Base-by-base conservation (phyloP, 1,139 yeast species). In the Hemisphaericaspora xylofermentans region DNA sequence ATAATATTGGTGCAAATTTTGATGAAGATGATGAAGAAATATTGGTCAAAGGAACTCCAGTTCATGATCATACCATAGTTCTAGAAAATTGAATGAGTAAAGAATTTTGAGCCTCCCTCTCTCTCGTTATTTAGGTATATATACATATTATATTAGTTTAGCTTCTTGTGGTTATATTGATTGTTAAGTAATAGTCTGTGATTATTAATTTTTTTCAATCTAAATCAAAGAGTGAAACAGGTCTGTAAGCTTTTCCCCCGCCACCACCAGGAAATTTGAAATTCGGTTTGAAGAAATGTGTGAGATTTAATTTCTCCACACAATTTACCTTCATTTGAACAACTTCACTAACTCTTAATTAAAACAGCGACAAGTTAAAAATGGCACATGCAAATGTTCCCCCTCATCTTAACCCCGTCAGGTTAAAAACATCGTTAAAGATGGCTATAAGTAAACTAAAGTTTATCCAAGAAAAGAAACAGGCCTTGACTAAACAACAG, bases 391-490 rank as follows among this genome's bases (percentile, higher is more conserved):
- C 41, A 16, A 47, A 45, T 48, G 47, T 62, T 13, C 68, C 64
- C 4, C 62, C 65, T 3, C 68, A 60, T 5, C 50, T 70, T 44
- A 68, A 66, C 44, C 65, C 70, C 9, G 46, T 58, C 30, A 72
- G 82, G 54, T 71, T 88, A 42, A 86, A 84, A 54, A 84, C 91
- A 33, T 72, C 84, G 28, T 68, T 88, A 41, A 84, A 84, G 58
- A 86, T 88, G 86, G 85, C 94, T 22, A 80, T 88, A 32, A 84
- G 87, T 54, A 79, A 93, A 50, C 74, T 89, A 39, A 76, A 88
- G 52, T 82, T 88, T 56, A 75, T 85, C 16, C 95, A 89, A 60
- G 88, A 87, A 46, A 88, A 88, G 65, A 88, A 86, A 52, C 69
- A 81, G 1, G 96, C 96, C 0, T 53, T 87, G 22, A 82, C 94